A percentile compares a stretch with the other conserved stretches of the same genome.
phyloP scores from a whole-genome alignment of 257 asterid genomes.

The Mitragyna speciosa region DNA sequence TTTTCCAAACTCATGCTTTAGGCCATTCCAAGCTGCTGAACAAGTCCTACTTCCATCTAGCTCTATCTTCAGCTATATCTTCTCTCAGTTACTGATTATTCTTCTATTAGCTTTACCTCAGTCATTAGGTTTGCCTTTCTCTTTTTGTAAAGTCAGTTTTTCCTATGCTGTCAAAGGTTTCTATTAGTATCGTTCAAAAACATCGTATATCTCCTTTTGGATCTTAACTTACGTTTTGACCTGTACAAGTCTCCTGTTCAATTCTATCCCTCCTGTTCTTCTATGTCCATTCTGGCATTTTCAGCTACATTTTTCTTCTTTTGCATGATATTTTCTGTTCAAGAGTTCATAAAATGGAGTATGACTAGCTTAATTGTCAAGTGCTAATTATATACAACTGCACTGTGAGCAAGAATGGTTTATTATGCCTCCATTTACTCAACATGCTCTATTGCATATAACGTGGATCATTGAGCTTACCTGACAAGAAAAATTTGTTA shows the following conservation, averaged over 20 bases:
- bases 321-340: neutral
- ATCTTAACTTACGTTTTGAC: neutral
- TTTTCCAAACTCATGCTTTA: too few relatives aligned
- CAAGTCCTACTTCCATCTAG: too few relatives aligned
- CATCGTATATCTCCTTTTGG: too few relatives aligned
- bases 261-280: neutral
- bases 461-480: neutral
- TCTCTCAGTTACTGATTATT: too few relatives aligned
- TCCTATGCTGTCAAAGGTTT: too few relatives aligned
- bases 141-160: too few relatives aligned
- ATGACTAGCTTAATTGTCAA: conserved; percentile 1
- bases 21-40: too few relatives aligned
- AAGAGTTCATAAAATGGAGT: neutral
- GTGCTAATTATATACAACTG: too few relatives aligned
- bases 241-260: neutral
- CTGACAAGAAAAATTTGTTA: neutral
- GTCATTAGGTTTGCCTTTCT: neutral
- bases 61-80: too few relatives aligned
- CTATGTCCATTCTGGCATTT: neutral
- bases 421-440: neutral
- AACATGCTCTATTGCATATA: neutral
- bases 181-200: too few relatives aligned
- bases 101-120: neutral
- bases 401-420: neutral
- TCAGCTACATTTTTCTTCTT: neutral